Evolutionary conservation across 208 protist genomes (phyloP).

Genomic region (Endotrypanum monterogeii): DNA sequence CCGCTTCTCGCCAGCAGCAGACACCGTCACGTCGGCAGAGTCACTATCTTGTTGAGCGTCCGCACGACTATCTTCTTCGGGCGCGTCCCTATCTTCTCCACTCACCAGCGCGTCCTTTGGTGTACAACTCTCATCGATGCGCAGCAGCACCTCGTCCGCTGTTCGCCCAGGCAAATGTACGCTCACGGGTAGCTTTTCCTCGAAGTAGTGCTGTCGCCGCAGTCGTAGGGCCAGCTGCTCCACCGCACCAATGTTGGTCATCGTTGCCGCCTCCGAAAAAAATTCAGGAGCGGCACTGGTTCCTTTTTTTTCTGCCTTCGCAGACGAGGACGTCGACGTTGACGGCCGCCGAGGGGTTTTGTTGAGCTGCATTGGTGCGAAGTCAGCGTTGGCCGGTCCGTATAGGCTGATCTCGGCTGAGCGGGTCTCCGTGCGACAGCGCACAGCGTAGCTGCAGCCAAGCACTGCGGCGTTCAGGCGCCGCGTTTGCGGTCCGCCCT

Average conservation of each 20-base stretch:
- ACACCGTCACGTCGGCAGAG: neutral
- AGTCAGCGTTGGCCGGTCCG: slow-evolving; percentile 55
- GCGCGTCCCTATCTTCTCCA: neutral
- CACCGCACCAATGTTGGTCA: slow-evolving; percentile 15
- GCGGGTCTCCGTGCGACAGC: slow-evolving; percentile 72
- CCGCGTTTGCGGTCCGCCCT: neutral
- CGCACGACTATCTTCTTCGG: neutral
- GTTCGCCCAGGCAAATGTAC: slow-evolving; percentile 36
- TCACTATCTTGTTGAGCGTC: neutral
- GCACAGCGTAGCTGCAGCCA: slow-evolving; percentile 61
- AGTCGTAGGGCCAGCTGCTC: slow-evolving; percentile 28
- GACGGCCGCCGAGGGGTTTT: slow-evolving; percentile 16
- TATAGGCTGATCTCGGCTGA: slow-evolving; percentile 72
- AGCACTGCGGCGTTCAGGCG: neutral
- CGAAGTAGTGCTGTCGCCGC: slow-evolving; percentile 35
- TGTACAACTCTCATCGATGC: neutral
- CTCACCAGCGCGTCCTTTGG: neutral
- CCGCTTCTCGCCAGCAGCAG: slow-evolving; percentile 19
- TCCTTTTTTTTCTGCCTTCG: neutral
- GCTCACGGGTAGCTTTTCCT: slow-evolving; percentile 18
- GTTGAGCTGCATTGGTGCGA: slow-evolving; percentile 34
- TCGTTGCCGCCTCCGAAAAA: neutral
- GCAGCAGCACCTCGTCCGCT: slow-evolving; percentile 28
- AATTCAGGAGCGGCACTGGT: neutral
- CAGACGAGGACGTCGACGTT: neutral